phyloP scores from a whole-genome alignment of 2,329 filamentous ascomycete genomes.

The Chrysoporthe austroafricana region DNA sequence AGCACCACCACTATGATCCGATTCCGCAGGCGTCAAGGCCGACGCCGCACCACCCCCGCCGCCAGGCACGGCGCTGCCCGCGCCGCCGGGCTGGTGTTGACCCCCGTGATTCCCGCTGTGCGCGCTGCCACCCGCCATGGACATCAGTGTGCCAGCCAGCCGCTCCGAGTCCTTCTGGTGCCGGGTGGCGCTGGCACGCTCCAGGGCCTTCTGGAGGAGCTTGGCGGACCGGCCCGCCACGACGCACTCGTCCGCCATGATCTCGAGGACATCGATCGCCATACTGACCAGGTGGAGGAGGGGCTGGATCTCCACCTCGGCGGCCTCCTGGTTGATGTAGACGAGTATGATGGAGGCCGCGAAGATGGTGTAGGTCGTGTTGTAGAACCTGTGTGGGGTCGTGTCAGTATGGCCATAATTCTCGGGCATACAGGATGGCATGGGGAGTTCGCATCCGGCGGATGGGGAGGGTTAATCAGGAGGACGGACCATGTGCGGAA shows the following conservation, averaged over 20 bases:
- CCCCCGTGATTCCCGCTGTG: not conserved
- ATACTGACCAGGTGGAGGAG: conserved; percentile 32
- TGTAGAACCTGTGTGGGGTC: conserved; percentile 34
- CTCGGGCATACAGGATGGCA: not conserved
- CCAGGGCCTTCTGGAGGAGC: conserved; percentile 34
- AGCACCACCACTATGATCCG: conserved; percentile 1
- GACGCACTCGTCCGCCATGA: conserved; percentile 32
- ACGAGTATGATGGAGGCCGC: conserved; percentile 37
- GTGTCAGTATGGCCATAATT: not conserved
- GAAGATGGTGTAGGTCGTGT: conserved; percentile 38
- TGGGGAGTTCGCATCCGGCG: not conserved
- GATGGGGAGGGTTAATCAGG: not conserved
- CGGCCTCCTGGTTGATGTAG: conserved; percentile 34
- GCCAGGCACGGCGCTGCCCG: not conserved
- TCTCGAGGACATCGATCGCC: conserved; percentile 30
- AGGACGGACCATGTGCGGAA: conserved; percentile 36
- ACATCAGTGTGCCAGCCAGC: conserved; percentile 25
- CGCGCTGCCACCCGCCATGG: conserved; percentile 16
- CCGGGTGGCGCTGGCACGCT: conserved; percentile 26
- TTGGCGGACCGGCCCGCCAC: conserved; percentile 35
- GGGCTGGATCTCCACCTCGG: conserved; percentile 28
- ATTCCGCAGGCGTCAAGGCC: not conserved
- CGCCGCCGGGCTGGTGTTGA: not conserved
- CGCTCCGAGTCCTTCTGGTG: conserved; percentile 29
- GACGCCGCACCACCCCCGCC: not conserved